Base-by-base conservation (phyloP, 2,329 filamentous ascomycete species). In the Nemania abortiva region DNA sequence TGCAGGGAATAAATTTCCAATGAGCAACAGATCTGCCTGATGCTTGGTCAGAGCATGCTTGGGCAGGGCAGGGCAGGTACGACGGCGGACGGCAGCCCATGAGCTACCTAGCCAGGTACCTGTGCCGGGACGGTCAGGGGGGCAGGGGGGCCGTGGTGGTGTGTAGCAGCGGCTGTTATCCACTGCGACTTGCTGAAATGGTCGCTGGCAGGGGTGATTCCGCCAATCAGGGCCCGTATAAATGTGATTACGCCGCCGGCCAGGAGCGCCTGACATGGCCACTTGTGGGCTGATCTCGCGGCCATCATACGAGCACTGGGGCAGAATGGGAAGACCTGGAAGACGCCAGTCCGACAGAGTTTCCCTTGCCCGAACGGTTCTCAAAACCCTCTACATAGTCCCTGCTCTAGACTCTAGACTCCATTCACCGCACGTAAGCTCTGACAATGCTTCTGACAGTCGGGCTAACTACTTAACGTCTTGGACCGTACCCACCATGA, bases 231-330 rank as follows among this genome's bases (percentile, higher is more conserved):
- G 13, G 22, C 0, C 22, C 0, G 0, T 13, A 0, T 2, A 70
- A 65, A 42, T 59, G 10, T 42, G 27, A 70, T 70, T 70, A 70
- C 68, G 57, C 61, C 61, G 60, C 68, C 60, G 50, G 37, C 31
- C 15, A 11, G 52, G 27, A 31, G 57, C 64, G 65, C 50, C 60
- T 70, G 65, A 70, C 68, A 61, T 55, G 50, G 34, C 64, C 59
- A 61, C 47, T 70, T 68, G 60, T 70, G 68, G 68, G 56, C 68
- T 70, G 68, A 70, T 68, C 56, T 34, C 24, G 42, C n/a, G 53
- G n/a, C 42, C 68, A 70, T 70, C 68, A 68, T 70, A 70, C 68
- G 65, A 70, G 64, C 15, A 52, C 57, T 39, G 18, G 59, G 24
- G 58, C 53, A 39, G 29, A 50, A 66, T 69, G 64, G 67, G 63